A percentile compares a stretch with the other conserved stretches of the same genome.
Evolutionary conservation across 139 green algal species (phyloP).

Genomic region (Micractinium sp.): DNA sequence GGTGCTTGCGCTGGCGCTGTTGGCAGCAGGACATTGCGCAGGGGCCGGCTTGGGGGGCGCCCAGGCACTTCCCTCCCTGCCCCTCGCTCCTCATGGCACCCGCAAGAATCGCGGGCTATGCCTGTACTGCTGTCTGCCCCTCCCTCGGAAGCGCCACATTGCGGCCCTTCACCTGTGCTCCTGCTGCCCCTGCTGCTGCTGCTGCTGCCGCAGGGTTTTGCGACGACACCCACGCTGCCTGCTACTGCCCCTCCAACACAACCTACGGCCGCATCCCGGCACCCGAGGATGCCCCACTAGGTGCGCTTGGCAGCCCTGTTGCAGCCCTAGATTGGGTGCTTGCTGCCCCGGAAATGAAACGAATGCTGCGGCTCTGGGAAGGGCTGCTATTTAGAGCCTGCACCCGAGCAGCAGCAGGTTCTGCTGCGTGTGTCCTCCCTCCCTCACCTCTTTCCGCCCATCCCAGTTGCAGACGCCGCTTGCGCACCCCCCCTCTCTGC

Average conservation of each 20-base stretch:
- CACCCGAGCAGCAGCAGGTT: not conserved
- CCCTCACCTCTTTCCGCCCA: not conserved
- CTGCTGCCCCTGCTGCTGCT: not conserved
- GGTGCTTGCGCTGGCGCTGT: not conserved
- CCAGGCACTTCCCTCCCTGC: too few relatives aligned
- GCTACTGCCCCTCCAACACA: constrained; percentile 31
- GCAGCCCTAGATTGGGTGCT: too few relatives aligned
- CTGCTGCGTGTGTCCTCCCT: not conserved
- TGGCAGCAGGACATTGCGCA: not conserved
- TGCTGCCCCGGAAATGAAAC: too few relatives aligned
- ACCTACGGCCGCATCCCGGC: constrained; percentile 2
- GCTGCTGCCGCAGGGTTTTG: not conserved
- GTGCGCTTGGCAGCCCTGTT: not conserved
- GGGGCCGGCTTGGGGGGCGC: too few relatives aligned
- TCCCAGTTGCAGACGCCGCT: not conserved
- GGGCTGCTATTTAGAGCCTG: too few relatives aligned
- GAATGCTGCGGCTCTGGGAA: not conserved
- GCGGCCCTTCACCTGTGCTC: not conserved
- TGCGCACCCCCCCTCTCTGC: too few relatives aligned
- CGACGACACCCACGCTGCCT: constrained; percentile 5
- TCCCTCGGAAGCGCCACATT: not conserved
- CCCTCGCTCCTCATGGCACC: too few relatives aligned
- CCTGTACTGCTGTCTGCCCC: too few relatives aligned
- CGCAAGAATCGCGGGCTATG: too few relatives aligned
- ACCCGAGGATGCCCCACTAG: not conserved